Conservation (phyloP, 805 yeast genomes). For the Jamesozyma rosinii region DNA sequence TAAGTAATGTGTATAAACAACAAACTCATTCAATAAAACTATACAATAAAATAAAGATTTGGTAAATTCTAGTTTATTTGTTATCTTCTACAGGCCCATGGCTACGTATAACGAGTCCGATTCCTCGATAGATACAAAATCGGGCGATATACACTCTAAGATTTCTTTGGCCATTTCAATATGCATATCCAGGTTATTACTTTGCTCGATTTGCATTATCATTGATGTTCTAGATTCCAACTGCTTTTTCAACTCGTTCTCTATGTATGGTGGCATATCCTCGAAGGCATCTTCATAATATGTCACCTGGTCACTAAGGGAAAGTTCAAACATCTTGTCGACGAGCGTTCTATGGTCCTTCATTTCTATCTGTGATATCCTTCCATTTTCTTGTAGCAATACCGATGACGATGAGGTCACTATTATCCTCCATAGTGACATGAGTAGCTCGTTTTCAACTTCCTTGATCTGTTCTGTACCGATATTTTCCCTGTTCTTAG, state of each 20-base stretch:
- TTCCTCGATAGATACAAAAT: conserved; percentile 64
- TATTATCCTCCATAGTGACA: conserved; percentile 44
- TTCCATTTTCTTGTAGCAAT: conserved; percentile 8
- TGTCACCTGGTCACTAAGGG: conserved; percentile 20
- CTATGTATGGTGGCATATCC: conserved; percentile 33
- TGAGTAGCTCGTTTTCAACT: conserved; percentile 37
- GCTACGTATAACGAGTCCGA: conserved; percentile 65
- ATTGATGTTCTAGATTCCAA: conserved; percentile 23
- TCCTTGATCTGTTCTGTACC: conserved; percentile 24
- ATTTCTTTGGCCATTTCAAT: conserved; percentile 65
- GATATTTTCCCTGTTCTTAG: conserved; percentile 10
- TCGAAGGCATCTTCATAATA: conserved; percentile 36
- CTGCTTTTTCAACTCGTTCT: conserved; percentile 32
- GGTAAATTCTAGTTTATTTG: background rate
- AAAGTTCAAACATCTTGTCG: conserved; percentile 29
- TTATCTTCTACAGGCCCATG: conserved; percentile 37
- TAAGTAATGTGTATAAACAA: conserved; percentile 1
- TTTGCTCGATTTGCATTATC: conserved; percentile 20
- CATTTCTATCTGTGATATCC: conserved; percentile 6
- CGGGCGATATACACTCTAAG: conserved; percentile 36
- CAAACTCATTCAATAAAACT: background rate
- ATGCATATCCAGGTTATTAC: conserved; percentile 11
- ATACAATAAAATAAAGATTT: background rate
- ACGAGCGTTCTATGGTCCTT: conserved; percentile 26
- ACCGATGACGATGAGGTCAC: conserved; percentile 20